Evolutionary conservation across 2,329 filamentous ascomycete genomes (phyloP), one percentile per base, ranked within the genome.

Genomic region (Emericellopsis atlantica): DNA sequence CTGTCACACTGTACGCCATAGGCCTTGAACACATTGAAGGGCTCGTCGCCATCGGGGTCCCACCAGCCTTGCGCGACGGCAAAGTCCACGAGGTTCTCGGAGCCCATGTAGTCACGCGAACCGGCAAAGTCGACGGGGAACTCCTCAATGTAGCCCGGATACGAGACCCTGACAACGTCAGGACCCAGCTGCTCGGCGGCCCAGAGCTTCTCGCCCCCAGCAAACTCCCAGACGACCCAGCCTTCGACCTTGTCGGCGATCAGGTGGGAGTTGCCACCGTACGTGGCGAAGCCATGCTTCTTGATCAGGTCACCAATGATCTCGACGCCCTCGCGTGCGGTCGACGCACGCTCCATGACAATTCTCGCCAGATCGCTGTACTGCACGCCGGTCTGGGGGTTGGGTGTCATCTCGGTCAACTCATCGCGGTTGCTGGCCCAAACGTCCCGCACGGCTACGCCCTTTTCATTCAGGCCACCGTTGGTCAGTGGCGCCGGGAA

Each of bases 401-500:
- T 56, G 8, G 61, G 61, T 9, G 62, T 65, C 55, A 65, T 62
- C 6, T 51, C 54, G 40, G 59, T 54, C 1, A 66, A 50, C 31
- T 64, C 62, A 9, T 55, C 54, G 29, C 60, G 53, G 37, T 58
- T 63, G 36, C 54, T 51, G 6, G 62, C 59, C 62, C 61, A 65
- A 6, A 65, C 59, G 39, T 66, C 61, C 9, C 62, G 51, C 4
- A 65, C 62, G 29, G 58, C 55, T 15, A 65, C 54, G 23, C 62
- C 60, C 40, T 57, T 58, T 43, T 64, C 62, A 36, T 64, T 65
- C 1, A 66, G 47, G 10, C 62, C 62, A n/a, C 62, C 62, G 42
- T 66, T 65, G 18, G 62, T 65, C 26, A 65, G 51, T 2, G 62
- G 62, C 23, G 61, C 59, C 0, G 61, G 61, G 40, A 66, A 65